Conservation (phyloP, 441 rosid species). For the Arabidopsis lyrata region DNA sequence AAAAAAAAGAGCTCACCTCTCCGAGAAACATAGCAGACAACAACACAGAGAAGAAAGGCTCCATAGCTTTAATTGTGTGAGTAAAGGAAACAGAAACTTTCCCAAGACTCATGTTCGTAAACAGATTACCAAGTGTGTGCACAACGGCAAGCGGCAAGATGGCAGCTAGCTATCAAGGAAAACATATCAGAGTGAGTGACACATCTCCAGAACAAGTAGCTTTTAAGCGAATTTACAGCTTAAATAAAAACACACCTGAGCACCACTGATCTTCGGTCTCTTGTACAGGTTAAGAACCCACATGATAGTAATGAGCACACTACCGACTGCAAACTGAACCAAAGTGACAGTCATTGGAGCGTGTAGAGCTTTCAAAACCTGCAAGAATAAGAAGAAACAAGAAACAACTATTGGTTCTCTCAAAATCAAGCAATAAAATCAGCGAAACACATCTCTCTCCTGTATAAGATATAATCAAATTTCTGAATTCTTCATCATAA, state of each 20-base stretch:
- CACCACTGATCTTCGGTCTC: slow-evolving; percentile 76
- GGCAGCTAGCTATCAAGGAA: slow-evolving; percentile 70
- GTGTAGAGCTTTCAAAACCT: slow-evolving; percentile 88
- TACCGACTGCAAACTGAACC: slow-evolving; percentile 86
- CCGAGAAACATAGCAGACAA: slow-evolving; percentile 94
- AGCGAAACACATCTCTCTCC: background rate
- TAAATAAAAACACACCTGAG: slow-evolving; percentile 62
- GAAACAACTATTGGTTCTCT: background rate
- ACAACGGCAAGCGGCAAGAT: slow-evolving; percentile 89
- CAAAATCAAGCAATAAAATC: background rate
- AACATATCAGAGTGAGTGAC: slow-evolving; percentile 11
- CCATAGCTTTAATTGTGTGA: slow-evolving; percentile 97
- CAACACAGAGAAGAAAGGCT: slow-evolving; percentile 96
- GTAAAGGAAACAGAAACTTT: slow-evolving; percentile 98
- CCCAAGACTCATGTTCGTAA: slow-evolving; percentile 97
- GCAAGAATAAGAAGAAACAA: slow-evolving; percentile 27
- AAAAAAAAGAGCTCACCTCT: slow-evolving; percentile 61
- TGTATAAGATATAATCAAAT: background rate
- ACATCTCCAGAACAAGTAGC: slow-evolving; percentile 3
- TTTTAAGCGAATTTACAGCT: background rate
- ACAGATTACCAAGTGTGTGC: slow-evolving; percentile 86
- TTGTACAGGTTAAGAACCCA: slow-evolving; percentile 87
- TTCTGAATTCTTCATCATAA: background rate
- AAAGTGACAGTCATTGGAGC: slow-evolving; percentile 76
- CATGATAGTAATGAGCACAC: slow-evolving; percentile 72